Evolutionary conservation across 129 eudicot species (phyloP), one percentile per base, ranked within the genome.

Genomic region (Apium graveolens): DNA sequence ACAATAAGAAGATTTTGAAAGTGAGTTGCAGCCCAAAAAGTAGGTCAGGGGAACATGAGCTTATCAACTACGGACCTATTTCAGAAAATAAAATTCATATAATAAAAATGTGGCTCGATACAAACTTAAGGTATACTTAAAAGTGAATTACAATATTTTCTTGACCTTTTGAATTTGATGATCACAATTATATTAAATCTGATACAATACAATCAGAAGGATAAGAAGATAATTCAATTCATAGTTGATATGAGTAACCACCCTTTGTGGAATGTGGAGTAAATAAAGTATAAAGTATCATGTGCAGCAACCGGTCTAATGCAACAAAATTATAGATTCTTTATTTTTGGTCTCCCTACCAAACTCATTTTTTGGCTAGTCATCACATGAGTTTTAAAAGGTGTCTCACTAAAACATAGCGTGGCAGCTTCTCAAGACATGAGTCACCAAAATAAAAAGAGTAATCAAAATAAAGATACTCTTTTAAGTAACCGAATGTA

Each of bases 281-380:
- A 24, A 31, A 27, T 12, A 27, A 66, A 31, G 72, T 3, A 32
- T 66, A 32, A 13, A 27, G 37, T 66, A 66, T 31, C 38, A 66
- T 31, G 72, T 29, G 72, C 38, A 3, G 32, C 31, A 24, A 31
- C 72, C 72, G 21, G 72, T 66, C 39, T 27, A 31, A 66, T 27
- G 72, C 37, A 66, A 66, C 72, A 66, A 32, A 66, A 31, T 66
- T 32, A 66, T 66, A n/a, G 72, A 11, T 66, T 66, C 37, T 66
- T 66, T 66, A 66, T 66, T 66, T 1, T 66, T 14, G 41, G 72
- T 66, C 39, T 31, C 72, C 72, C 72, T 31, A 31, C 72, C 39
- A 66, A 66, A 31, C 21, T 66, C 37, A 66, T 66, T 66, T 27
- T 13, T 3, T 66, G 12, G 9, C 72, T 66, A 66, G 72, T 66